Conservation (phyloP, 2,329 filamentous ascomycete genomes). For the Daldinia sp. region DNA sequence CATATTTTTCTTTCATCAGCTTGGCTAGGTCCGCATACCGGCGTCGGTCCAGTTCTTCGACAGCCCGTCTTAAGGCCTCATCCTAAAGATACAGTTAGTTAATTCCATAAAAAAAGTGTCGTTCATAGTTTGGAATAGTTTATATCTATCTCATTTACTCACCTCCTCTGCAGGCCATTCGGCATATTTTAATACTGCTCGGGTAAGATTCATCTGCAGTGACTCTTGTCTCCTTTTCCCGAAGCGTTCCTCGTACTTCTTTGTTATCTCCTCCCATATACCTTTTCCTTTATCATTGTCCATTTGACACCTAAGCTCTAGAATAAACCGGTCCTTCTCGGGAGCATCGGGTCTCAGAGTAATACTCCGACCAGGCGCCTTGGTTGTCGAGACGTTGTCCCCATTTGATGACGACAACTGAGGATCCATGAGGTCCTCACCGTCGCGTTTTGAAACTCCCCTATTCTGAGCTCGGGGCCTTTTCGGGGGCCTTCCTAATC, state of each 20-base stretch:
- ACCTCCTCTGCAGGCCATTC: conserved; percentile 65
- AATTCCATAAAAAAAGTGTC: not conserved
- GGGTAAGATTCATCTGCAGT: conserved; percentile 68
- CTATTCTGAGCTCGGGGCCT: conserved; percentile 34
- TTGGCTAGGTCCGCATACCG: conserved; percentile 59
- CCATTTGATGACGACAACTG: conserved; percentile 35
- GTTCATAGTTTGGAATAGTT: not conserved
- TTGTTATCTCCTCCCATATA: conserved; percentile 68
- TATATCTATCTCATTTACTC: conserved; percentile 48
- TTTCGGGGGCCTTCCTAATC: conserved; percentile 41
- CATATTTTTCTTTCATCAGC: conserved; percentile 60
- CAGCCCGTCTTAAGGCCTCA: conserved; percentile 55
- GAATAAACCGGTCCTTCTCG: conserved; percentile 62
- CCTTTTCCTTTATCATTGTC: conserved; percentile 64
- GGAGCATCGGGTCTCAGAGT: conserved; percentile 60
- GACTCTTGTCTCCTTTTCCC: conserved; percentile 59
- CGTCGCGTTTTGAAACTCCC: conserved; percentile 26
- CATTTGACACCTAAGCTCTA: conserved; percentile 62
- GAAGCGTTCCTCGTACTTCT: conserved; percentile 56
- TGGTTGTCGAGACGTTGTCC: conserved; percentile 50
- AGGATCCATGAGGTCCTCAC: conserved; percentile 22
- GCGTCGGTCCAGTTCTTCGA: conserved; percentile 56
- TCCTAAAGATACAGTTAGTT: conserved; percentile 52
- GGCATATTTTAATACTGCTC: conserved; percentile 62
- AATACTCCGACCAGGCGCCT: conserved; percentile 52